Evolutionary conservation across 768 basidiomycete genomes (phyloP), one percentile per base, ranked within the genome.

Genomic region (Lyophyllum decastes): DNA sequence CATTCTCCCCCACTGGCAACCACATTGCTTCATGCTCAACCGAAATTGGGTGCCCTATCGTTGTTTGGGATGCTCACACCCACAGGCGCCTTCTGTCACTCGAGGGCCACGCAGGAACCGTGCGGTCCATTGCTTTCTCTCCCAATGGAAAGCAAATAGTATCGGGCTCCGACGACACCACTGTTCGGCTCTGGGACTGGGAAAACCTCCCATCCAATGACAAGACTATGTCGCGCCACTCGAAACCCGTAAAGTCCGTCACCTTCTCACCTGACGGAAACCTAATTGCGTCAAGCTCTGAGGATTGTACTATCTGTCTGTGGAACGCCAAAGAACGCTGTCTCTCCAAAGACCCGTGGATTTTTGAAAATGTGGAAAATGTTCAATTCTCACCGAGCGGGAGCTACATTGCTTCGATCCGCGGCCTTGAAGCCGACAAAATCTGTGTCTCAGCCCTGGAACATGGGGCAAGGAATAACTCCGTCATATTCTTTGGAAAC

Each of bases 181-280:
- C 34, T 44, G 25, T 56, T 43, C 35, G 61, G 40, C 21, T 64
- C 34, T 62, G 56, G 61, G 49, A 48, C 22, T 44, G 26, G 52
- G 17, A 52, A 35, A 7, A 19, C 21, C n/a, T 7, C 41, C 11
- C 35, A n/a, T n/a, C n/a, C n/a, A n/a, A n/a, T 24, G 52, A 10
- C 21, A 8, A 12, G 47, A 49, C 5, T 12, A 8, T 49, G 47
- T 5, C 24, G 30, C 25, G 40, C 14, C 52, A 54, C n/a, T 19
- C 11, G 6, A 17, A 16, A 30, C 24, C 41, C 2, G 55, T 56
- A 26, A 49, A 17, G 9, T 49, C 47, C 11, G 55, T 56, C 4
- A 45, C 47, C 2, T 41, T 19, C 19, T 49, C 47, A 1, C 55
- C 55, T 2, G 24, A 30, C 30, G 47, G 30, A 9, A 30, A 33